Conservation (phyloP, 129 eudicot species). For the Lactuca sativa region DNA sequence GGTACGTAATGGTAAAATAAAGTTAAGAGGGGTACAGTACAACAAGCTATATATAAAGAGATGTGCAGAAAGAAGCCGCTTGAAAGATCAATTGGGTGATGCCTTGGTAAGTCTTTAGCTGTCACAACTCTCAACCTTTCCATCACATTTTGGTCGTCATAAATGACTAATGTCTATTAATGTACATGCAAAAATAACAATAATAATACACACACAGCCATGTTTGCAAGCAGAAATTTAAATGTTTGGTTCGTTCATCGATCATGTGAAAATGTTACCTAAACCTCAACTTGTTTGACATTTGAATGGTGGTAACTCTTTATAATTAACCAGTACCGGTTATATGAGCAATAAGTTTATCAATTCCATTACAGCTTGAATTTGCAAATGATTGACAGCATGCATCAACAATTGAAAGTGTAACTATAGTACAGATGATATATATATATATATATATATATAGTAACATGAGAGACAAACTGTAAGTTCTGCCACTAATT, state of each 20-base stretch:
- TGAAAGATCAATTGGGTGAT: too few relatives aligned
- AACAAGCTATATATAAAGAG: neutral
- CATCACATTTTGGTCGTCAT: too few relatives aligned
- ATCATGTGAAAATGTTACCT: neutral
- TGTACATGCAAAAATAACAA: too few relatives aligned
- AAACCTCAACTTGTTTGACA: neutral
- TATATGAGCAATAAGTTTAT: neutral
- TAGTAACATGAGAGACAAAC: conserved; percentile 16
- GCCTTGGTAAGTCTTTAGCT: too few relatives aligned
- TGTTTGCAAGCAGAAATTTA: too few relatives aligned
- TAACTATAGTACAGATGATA: conserved; percentile 5
- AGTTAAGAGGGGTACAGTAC: too few relatives aligned
- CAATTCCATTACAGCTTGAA: conserved; percentile 2
- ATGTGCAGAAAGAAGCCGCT: neutral
- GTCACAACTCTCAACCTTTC: too few relatives aligned
- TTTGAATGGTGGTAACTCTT: neutral
- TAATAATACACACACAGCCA: too few relatives aligned
- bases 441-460: neutral
- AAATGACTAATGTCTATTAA: too few relatives aligned
- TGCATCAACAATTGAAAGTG: neutral
- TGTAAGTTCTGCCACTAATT: neutral
- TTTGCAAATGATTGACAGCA: conserved; percentile 10
- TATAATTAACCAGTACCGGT: neutral
- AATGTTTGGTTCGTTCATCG: neutral
- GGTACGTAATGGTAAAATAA: too few relatives aligned